These are phyloP conservation scores for Mentha longifolia DNA, from an alignment of 257 asterid genomes.

Conservation along the genomic window DNA sequence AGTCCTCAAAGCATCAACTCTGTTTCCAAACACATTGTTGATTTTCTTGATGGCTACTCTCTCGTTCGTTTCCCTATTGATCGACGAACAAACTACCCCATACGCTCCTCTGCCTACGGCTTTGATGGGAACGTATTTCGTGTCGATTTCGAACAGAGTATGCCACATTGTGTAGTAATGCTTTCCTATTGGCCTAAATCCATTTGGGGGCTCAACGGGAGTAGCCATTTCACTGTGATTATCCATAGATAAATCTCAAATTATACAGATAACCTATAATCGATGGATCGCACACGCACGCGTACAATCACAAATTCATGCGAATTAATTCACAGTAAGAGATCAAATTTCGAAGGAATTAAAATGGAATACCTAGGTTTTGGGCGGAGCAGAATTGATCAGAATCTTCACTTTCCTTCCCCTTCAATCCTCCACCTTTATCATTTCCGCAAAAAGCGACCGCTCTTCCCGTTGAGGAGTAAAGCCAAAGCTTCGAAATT, in stretches of 20 bases:
- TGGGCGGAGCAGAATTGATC: neutral
- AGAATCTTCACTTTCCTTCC: conserved; percentile 44
- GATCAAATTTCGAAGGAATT: neutral
- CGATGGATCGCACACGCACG: neutral
- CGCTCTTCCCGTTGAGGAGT: conserved; percentile 27
- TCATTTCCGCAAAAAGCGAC: conserved; percentile 26
- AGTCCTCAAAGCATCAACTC: conserved; percentile 45
- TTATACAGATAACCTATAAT: neutral
- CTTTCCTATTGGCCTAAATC: conserved; percentile 36
- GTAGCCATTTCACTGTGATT: conserved; percentile 35
- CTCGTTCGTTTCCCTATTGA: conserved; percentile 43
- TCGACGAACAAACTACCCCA: conserved; percentile 51
- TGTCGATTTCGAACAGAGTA: conserved; percentile 44
- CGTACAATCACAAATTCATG: conserved; percentile 7
- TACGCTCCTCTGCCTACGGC: conserved; percentile 50
- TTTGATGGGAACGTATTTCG: conserved; percentile 44
- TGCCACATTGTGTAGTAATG: conserved; percentile 47
- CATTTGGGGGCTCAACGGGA: conserved; percentile 45
- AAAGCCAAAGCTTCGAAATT: conserved; percentile 36
- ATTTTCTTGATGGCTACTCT: conserved; percentile 50
- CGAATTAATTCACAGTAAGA: neutral
- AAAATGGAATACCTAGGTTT: conserved; percentile 33
- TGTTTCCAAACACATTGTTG: conserved; percentile 46
- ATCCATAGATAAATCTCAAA: conserved; percentile 5
- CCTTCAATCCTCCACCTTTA: conserved; percentile 40